Conservation (phyloP, 2,329 filamentous ascomycete genomes). For the Phaeoacremonium minimum region DNA sequence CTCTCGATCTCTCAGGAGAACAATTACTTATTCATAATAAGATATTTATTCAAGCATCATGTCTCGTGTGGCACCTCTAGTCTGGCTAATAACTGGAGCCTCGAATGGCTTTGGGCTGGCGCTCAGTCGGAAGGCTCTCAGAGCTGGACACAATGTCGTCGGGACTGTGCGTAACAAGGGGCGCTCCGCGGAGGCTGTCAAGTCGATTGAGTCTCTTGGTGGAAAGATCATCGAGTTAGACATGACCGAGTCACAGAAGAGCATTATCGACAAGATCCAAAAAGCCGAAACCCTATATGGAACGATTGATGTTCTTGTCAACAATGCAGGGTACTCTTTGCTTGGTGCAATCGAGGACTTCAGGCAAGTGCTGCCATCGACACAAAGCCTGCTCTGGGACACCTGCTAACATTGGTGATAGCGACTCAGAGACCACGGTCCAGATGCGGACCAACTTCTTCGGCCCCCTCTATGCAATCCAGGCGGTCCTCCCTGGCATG, state of each 20-base stretch:
- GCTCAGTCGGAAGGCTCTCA: constrained; percentile 20
- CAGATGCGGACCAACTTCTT: constrained; percentile 23
- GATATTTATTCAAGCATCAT: too few relatives aligned
- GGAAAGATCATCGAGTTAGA: constrained; percentile 22
- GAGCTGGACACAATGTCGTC: constrained; percentile 23
- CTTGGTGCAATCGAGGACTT: constrained; percentile 2
- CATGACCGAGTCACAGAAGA: constrained; percentile 20
- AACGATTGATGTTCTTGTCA: constrained; percentile 21
- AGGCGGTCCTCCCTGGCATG: constrained; percentile 21
- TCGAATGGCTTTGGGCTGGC: constrained; percentile 25
- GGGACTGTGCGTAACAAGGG: constrained; percentile 22
- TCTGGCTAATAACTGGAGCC: constrained; percentile 24
- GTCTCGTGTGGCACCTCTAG: too few relatives aligned
- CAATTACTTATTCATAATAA: too few relatives aligned
- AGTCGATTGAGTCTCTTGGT: constrained; percentile 19
- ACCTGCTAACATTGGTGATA: not conserved
- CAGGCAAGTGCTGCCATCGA: constrained; percentile 13
- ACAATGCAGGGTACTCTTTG: constrained; percentile 18
- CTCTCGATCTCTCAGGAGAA: too few relatives aligned
- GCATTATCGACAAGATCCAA: constrained; percentile 18
- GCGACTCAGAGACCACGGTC: constrained; percentile 16
- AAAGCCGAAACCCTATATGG: constrained; percentile 10
- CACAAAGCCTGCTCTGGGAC: constrained; percentile 15
- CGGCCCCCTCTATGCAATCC: constrained; percentile 19
- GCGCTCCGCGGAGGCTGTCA: constrained; percentile 15